phyloP scores from a whole-genome alignment of 331 rosid genomes.

The Quercus tomentella region DNA sequence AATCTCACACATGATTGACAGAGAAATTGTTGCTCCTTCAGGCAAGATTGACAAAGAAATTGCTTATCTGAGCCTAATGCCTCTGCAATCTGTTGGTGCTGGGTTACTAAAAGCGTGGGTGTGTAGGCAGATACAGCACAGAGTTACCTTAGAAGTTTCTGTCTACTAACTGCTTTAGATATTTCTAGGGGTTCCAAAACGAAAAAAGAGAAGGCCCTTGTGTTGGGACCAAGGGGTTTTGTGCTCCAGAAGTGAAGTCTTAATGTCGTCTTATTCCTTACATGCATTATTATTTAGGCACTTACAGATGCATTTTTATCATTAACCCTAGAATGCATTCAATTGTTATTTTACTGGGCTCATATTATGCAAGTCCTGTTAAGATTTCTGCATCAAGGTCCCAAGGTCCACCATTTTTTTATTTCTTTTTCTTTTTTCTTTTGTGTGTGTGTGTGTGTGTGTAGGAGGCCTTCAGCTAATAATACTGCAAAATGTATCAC shows the following conservation, averaged over 20 bases:
- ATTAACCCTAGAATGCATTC: too few species aligned
- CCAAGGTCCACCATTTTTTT: slow-evolving; percentile 22
- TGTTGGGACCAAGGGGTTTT: slow-evolving; percentile 72
- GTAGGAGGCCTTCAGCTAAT: not conserved
- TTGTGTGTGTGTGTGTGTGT: too few species aligned
- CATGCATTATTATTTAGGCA: too few species aligned
- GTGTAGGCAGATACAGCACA: not conserved
- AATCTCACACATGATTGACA: slow-evolving; percentile 21
- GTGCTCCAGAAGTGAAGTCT: slow-evolving; percentile 66
- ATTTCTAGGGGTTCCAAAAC: slow-evolving; percentile 44
- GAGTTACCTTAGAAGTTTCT: not conserved
- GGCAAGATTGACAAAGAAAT: slow-evolving; percentile 35
- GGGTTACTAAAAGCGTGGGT: slow-evolving; percentile 47
- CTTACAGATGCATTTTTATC: too few species aligned
- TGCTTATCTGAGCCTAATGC: slow-evolving; percentile 47
- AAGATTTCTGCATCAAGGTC: slow-evolving; percentile 57
- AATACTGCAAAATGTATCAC: not conserved
- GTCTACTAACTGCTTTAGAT: not conserved
- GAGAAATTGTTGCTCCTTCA: slow-evolving; percentile 53
- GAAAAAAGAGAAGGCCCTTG: slow-evolving; percentile 60
- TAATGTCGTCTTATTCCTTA: too few species aligned
- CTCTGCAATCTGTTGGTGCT: slow-evolving; percentile 36
- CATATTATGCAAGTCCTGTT: slow-evolving; percentile 48
- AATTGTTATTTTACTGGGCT: too few species aligned
- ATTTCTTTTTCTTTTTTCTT: too few species aligned